Base-by-base conservation (phyloP, 164 flowering plant genomes). In the Magnolia kwangsiensis region DNA sequence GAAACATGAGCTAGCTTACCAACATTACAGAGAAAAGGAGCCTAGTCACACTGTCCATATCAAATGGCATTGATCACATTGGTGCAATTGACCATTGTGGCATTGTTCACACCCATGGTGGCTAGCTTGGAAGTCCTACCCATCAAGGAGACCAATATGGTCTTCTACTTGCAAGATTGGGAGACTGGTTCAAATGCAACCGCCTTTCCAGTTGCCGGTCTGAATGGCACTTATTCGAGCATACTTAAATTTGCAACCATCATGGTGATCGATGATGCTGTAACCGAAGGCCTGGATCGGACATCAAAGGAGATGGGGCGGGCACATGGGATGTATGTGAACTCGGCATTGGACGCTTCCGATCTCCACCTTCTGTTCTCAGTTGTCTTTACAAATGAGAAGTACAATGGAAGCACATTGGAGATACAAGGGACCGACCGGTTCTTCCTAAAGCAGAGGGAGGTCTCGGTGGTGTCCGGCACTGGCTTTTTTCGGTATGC, bases 131-230 rank as follows among this genome's bases (percentile, higher is more conserved):
- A 65, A 65, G 29, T 10, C 24, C 13, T 8, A 24, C 23, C 23
- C 14, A 21, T 23, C 10, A 61, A 18, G 45, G 50, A 72, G 24
- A 72, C 75, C 50, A 58, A 55, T 6, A 21, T 55, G n/a, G 45
- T 59, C 8, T 23, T 51, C 45, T 29, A 58, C 75, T 27, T 72
- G 66, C 75, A 72, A 10, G 75, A 72, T 10, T 23, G 20, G 75
- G 19, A 13, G 8, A 11, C 37, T 0, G 75, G 66, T 37, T 13
- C 4, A 8, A 59, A 50, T 21, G 7, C 63, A 14, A 55, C 59
- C 6, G 59, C 23, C 6, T 1, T 61, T 6, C 3, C 27, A 7
- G 61, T 49, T 3, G 74, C 29, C 19, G 58, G 74, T 5, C 0
- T 24, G 11, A 50, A 71, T 27, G 18, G 19, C 31, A 16, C 74